Conservation (phyloP, 495 filamentous ascomycete species). For the Copromyces sp. region DNA sequence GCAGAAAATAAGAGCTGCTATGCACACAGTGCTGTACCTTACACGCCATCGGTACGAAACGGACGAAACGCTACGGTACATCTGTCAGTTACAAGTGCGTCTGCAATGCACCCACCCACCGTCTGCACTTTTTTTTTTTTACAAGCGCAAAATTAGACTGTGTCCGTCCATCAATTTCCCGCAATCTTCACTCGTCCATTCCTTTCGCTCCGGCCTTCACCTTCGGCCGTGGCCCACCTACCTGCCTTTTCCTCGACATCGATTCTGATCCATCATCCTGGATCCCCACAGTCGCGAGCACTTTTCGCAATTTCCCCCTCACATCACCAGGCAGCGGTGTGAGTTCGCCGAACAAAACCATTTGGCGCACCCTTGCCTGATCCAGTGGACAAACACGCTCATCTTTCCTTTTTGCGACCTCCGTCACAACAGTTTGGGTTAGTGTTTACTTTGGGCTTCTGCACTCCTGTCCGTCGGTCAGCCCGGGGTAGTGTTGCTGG, state of each 20-base stretch:
- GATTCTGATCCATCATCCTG: background rate
- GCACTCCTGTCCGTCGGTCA: background rate
- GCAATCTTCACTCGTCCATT: background rate
- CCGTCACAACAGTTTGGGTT: conserved; percentile 5
- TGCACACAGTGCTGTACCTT: background rate
- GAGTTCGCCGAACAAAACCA: conserved; percentile 2
- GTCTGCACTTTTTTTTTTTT: background rate
- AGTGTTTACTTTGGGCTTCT: conserved; percentile 4
- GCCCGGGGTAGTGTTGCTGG: conserved; percentile 10
- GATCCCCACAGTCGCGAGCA: background rate
- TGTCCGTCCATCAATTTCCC: background rate
- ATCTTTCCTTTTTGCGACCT: conserved; percentile 2
- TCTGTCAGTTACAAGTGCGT: background rate
- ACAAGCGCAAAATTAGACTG: background rate
- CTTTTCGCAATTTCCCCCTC: background rate
- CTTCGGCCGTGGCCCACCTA: background rate
- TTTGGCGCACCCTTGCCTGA: conserved; percentile 8
- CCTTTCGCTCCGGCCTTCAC: background rate
- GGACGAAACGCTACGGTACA: background rate
- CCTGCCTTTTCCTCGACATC: background rate
- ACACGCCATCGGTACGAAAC: background rate
- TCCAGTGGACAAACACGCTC: background rate
- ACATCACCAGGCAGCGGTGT: background rate
- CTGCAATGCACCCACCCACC: background rate
- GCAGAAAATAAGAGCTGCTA: background rate